Conservation (phyloP, 768 basidiomycete species). For the Rubroboletus pulcherrimus region DNA sequence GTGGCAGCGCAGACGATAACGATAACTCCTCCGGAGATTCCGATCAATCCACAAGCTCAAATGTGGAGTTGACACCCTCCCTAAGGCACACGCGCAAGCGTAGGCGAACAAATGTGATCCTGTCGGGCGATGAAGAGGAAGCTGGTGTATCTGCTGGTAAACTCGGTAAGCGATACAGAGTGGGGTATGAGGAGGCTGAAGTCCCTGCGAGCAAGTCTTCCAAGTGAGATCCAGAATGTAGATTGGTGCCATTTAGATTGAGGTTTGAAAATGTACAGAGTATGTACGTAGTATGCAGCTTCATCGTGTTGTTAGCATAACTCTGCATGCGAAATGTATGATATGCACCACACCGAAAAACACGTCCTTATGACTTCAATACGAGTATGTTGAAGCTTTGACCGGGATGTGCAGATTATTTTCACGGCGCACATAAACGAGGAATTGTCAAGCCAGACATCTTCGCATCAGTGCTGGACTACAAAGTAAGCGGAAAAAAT, state of each 20-base stretch:
- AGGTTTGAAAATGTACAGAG: neutral
- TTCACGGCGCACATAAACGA: no score
- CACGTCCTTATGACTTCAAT: neutral
- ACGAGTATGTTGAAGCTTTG: no score
- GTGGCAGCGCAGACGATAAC: neutral
- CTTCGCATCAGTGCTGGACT: no score
- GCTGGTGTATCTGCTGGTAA: neutral
- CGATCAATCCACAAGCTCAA: neutral
- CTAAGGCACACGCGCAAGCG: neutral
- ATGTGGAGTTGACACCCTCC: neutral
- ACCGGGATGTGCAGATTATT: neutral
- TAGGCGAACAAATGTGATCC: neutral
- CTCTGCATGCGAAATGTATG: neutral
- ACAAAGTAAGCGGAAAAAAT: no score
- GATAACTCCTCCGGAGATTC: neutral
- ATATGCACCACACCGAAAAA: neutral
- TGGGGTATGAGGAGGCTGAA: neutral
- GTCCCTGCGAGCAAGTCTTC: neutral
- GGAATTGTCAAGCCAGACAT: no score
- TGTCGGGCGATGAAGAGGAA: constrained; percentile 6
- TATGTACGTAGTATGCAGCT: neutral
- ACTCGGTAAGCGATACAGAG: constrained; percentile 8
- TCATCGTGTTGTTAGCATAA: neutral
- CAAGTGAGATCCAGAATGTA: neutral
- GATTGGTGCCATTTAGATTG: neutral